Evolutionary conservation across 306 rosid species (phyloP).

Genomic region (Abrus precatorius): DNA sequence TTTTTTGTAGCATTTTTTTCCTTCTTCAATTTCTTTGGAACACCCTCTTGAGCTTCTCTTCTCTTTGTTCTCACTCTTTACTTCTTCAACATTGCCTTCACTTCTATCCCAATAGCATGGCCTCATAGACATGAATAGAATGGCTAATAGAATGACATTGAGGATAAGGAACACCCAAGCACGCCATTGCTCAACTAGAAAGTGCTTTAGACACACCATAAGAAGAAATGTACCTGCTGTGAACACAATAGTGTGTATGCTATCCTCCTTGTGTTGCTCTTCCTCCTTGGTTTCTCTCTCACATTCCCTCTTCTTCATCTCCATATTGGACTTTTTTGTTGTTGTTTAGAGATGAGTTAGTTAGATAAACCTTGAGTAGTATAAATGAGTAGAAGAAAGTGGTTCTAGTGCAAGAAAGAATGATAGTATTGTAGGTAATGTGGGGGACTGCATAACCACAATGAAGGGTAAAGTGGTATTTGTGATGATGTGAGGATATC

Average conservation of each 20-base stretch:
- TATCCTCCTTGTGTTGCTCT: conserved; percentile 59
- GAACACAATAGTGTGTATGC: conserved; percentile 57
- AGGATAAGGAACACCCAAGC: conserved; percentile 83
- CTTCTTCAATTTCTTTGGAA: conserved; percentile 53
- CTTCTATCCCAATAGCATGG: conserved; percentile 31
- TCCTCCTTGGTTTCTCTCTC: conserved; percentile 61
- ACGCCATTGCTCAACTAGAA: conserved; percentile 83
- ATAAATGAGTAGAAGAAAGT: conserved; percentile 48
- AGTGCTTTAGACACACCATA: conserved; percentile 76
- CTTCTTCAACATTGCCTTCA: conserved; percentile 33
- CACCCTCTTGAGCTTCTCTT: conserved; percentile 24
- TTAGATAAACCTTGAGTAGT: conserved; percentile 33
- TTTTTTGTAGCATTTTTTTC: conserved; percentile 40
- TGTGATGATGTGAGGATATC: conserved; percentile 56
- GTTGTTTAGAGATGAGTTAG: neutral
- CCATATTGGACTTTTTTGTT: conserved; percentile 54
- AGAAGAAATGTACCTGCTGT: conserved; percentile 73
- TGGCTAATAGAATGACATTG: conserved; percentile 79
- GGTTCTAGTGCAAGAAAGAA: conserved; percentile 48
- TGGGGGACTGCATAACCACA: conserved; percentile 55
- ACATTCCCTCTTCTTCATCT: conserved; percentile 54
- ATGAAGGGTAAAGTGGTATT: conserved; percentile 64
- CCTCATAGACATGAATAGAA: conserved; percentile 75
- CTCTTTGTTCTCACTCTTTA: conserved; percentile 46
- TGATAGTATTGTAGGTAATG: conserved; percentile 50